Evolutionary conservation across 2,329 filamentous ascomycete genomes (phyloP), one percentile per base, ranked within the genome.

Genomic region (Microsporum audouinii): DNA sequence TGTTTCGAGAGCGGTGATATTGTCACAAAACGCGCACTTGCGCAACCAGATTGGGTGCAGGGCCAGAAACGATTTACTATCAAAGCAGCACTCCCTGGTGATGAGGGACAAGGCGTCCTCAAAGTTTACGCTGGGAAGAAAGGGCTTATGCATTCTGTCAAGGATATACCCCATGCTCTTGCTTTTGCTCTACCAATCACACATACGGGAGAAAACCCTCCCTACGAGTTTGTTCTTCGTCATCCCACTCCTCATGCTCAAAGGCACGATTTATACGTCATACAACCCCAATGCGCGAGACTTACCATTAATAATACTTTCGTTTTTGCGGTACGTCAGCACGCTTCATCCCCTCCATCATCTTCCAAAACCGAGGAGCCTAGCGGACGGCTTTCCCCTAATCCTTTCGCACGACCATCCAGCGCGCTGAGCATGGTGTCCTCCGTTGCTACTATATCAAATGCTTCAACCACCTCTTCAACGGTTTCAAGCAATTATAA

Each of bases 211-310:
- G 88, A 92, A 67, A 99, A 99, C 70, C 94, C 94, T 2, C 84
- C 89, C 0, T 99, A 96, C 73, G 90, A 96, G 62, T 99, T 97
- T 73, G 82, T 96, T 53, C 88, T 87, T 43, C 85, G 94, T 3
- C 94, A 99, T 72, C 95, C 95, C 5, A 99, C 94, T 2, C 94
- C 94, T 6, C 94, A 99, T 72, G 94, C 94, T n/a, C 91, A 96
- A 71, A 85, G 92, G 47, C 91, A 99, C 73, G 94, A 99, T 71
- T 86, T 99, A 62, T 99, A 99, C 73, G 89, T 99, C 65, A 89
- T 91, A 51, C 94, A 97, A 71, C 94, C 95, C 0, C 95, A 99
- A 73, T 99, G 94, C 72, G 83, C 87, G 65, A 84, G 86, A 31
- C 79, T 99, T 33, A 91, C 90, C 1, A 80, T 95, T 61, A 96